Evolutionary conservation across 202 grass and related monocot species (phyloP).

Genomic region (Bolboschoenoplectus hybrid): DNA sequence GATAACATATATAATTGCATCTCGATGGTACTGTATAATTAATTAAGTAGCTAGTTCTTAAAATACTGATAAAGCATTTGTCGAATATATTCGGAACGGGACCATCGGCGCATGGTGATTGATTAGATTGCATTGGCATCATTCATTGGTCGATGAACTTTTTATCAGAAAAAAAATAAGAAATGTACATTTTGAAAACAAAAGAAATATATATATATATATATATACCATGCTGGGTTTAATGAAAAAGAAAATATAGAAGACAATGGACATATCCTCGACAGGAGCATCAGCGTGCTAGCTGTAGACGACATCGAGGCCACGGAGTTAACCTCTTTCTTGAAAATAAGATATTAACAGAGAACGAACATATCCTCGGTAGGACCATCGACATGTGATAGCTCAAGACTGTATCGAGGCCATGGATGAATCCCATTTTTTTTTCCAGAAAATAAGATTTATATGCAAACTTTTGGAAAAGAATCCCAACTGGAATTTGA

Average conservation of each 20-base stretch:
- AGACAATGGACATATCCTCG: conserved; percentile 12
- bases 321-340: neutral
- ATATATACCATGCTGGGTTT: neutral
- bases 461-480: neutral
- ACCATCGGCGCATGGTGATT: conserved; percentile 20
- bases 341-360: neutral
- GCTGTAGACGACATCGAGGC: conserved; percentile 1
- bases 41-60: neutral
- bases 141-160: neutral
- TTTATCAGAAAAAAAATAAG: conserved; percentile 5
- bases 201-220: neutral
- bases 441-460: neutral
- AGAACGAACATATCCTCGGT: conserved; percentile 16
- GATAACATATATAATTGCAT: conserved; percentile 3
- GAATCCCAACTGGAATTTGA: neutral
- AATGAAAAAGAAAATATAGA: neutral
- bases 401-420: neutral
- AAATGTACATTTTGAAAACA: neutral
- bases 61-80: neutral
- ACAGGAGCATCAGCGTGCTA: conserved; percentile 19
- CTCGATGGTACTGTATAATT: neutral
- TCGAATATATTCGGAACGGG: conserved; percentile 31
- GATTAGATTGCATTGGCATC: neutral
- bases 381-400: conserved; percentile 15
- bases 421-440: conserved; percentile 3